These are phyloP conservation scores for Fennellomyces sp. DNA, from an alignment of 371 early-diverging fungal species.

Conservation along the genomic window DNA sequence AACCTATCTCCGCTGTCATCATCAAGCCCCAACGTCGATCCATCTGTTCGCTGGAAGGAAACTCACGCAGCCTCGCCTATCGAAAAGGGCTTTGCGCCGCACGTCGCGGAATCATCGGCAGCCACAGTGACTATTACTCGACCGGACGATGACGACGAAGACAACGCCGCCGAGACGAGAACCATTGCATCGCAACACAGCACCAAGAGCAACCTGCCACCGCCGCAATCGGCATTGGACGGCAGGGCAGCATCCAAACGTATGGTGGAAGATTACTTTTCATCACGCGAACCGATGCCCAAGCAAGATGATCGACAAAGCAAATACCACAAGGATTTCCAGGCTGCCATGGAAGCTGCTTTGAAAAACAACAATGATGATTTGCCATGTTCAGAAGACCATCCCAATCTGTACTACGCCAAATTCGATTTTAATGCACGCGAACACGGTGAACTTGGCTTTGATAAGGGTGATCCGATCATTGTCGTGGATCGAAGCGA, in stretches of 20 bases:
- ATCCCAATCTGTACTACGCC: constrained; percentile 65
- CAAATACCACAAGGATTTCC: constrained; percentile 49
- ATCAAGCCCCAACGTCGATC: constrained; percentile 12
- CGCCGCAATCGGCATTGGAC: constrained; percentile 15
- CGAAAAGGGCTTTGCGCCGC: constrained; percentile 25
- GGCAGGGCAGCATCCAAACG: constrained; percentile 45
- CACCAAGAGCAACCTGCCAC: neutral
- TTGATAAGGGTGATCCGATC: constrained; percentile 73
- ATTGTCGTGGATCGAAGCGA: constrained; percentile 79
- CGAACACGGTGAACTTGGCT: constrained; percentile 80
- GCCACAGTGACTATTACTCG: constrained; percentile 19
- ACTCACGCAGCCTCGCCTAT: constrained; percentile 35
- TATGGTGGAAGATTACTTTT: constrained; percentile 44
- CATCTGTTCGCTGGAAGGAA: constrained; percentile 31
- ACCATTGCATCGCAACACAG: neutral
- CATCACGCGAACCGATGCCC: constrained; percentile 14
- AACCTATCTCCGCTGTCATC: neutral
- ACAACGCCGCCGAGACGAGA: neutral
- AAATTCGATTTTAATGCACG: constrained; percentile 77
- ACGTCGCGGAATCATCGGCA: constrained; percentile 18
- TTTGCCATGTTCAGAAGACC: constrained; percentile 37
- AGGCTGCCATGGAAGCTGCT: constrained; percentile 37
- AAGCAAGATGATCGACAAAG: neutral
- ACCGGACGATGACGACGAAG: neutral
- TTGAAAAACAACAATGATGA: constrained; percentile 41